Conservation (phyloP, 805 yeast genomes). For the Scheffersomyces lignosus region DNA sequence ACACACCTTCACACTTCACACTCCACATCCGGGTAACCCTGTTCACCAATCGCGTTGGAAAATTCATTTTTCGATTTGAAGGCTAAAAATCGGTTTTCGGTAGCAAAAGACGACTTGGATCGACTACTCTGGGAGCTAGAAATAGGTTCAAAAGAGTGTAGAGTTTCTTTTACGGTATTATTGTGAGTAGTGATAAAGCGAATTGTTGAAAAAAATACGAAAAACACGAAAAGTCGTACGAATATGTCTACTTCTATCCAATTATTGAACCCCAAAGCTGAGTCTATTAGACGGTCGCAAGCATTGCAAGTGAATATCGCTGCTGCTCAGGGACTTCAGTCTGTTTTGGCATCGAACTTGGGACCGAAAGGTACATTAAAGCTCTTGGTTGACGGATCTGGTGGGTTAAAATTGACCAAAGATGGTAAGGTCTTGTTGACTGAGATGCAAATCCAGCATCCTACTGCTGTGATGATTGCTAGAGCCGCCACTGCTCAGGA, state of each 20-base stretch:
- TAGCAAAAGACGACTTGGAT: too few relatives aligned
- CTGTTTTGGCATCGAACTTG: slow-evolving; percentile 83
- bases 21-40: slow-evolving; percentile 3
- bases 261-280: slow-evolving; percentile 94
- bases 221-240: too few relatives aligned
- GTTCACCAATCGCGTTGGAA: too few relatives aligned
- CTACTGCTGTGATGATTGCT: slow-evolving; percentile 60
- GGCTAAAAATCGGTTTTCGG: too few relatives aligned
- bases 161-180: too few relatives aligned
- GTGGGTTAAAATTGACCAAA: slow-evolving; percentile 90
- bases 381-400: slow-evolving; percentile 96
- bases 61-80: too few relatives aligned
- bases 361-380: slow-evolving; percentile 98
- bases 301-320: slow-evolving; percentile 93
- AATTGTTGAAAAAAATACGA: too few relatives aligned
- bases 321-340: slow-evolving; percentile 96
- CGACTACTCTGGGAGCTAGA: too few relatives aligned
- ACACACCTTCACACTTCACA: background rate
- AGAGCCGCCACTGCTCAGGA: slow-evolving; percentile 99
- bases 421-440: slow-evolving; percentile 92
- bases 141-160: too few relatives aligned
- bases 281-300: slow-evolving; percentile 91
- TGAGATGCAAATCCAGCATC: slow-evolving; percentile 88
- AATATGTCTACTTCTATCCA: slow-evolving; percentile 73
- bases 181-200: too few relatives aligned